phyloP scores from a whole-genome alignment of 345 rosid genomes.

The Hibiscus tridactylites region DNA sequence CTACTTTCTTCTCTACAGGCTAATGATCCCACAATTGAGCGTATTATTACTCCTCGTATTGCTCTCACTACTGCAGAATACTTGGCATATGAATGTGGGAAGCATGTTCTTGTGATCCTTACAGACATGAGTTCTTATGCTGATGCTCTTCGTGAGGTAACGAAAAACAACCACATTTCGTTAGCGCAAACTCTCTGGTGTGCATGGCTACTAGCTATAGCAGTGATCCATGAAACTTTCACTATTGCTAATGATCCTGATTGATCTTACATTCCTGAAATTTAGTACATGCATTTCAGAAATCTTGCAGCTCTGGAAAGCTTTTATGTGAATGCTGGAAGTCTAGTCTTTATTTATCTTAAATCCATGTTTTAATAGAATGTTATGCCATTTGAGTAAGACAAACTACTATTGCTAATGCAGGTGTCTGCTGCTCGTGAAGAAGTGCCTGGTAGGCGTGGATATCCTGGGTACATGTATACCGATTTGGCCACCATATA shows the following conservation, averaged over 20 bases:
- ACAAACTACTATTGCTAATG: constrained; percentile 17
- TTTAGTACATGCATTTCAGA: not conserved
- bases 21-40: constrained; percentile 94
- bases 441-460: constrained; percentile 99
- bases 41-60: constrained; percentile 93
- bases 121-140: constrained; percentile 99
- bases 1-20: constrained; percentile 41
- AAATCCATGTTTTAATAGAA: not conserved
- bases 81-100: constrained; percentile 95
- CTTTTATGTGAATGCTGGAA: not conserved
- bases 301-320: not conserved
- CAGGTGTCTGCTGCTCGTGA: constrained; percentile 99
- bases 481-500: constrained; percentile 98
- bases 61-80: constrained; percentile 96
- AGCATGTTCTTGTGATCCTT: constrained; percentile 92
- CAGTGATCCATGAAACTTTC: not conserved
- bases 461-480: constrained; percentile 99
- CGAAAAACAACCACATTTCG: not conserved
- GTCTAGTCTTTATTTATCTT: not conserved
- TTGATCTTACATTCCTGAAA: not conserved
- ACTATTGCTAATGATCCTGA: not conserved
- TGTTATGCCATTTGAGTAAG: not conserved
- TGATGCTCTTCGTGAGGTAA: constrained; percentile 98
- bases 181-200: not conserved
- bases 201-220: not conserved